Evolutionary conservation across 805 yeast species (phyloP).

Genomic region (Cyberlindnera xishuangbannaensis): DNA sequence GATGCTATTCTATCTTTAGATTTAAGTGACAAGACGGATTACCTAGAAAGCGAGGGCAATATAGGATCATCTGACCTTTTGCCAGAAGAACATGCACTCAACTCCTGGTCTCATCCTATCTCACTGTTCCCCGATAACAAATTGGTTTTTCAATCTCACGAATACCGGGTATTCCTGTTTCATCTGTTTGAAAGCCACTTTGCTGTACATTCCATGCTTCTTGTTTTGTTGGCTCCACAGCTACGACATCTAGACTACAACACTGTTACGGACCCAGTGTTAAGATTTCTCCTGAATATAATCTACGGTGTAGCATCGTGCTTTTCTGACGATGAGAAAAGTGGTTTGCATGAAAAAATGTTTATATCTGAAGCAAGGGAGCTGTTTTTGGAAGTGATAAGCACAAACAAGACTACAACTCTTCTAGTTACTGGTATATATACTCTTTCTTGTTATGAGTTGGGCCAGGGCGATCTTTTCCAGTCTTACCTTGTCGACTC

Average conservation of each 20-base stretch:
- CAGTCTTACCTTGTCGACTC: conserved; percentile 27
- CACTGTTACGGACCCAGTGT: background rate
- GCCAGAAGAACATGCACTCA: background rate
- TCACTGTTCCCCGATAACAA: conserved; percentile 2
- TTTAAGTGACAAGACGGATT: too few species aligned
- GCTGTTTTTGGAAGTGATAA: background rate
- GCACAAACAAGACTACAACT: conserved; percentile 2
- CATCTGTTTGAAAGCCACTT: conserved; percentile 8
- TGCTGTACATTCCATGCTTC: conserved; percentile 13
- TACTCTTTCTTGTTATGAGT: conserved; percentile 27
- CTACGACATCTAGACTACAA: background rate
- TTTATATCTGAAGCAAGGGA: background rate
- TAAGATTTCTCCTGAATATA: background rate
- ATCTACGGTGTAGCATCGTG: background rate
- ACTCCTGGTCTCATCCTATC: background rate
- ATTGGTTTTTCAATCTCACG: conserved; percentile 5
- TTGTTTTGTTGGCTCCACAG: conserved; percentile 2
- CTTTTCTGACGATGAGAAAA: background rate
- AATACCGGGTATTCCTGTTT: conserved; percentile 7
- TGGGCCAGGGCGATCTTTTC: conserved; percentile 27
- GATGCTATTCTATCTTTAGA: background rate
- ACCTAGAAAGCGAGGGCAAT: too few species aligned
- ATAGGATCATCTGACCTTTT: too few species aligned
- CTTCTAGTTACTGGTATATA: conserved; percentile 23
- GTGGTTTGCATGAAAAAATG: background rate